Evolutionary conservation across 768 basidiomycete species (phyloP).

Genomic region (Pluteus cervinus): DNA sequence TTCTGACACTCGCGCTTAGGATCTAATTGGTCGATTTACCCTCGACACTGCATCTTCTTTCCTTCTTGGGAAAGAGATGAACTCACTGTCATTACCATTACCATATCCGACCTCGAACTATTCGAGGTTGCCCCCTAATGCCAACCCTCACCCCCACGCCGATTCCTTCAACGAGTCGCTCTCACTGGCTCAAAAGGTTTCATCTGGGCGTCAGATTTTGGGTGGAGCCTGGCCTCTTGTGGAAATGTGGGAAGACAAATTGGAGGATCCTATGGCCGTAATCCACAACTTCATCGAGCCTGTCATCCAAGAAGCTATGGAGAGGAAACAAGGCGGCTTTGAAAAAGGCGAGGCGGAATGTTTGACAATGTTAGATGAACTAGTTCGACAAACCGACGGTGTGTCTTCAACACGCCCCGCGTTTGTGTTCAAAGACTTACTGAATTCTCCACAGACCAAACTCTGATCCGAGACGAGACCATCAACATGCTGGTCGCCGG

Average conservation of each 20-base stretch:
- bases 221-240: conserved; percentile 40
- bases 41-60: conserved; percentile 45
- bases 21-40: conserved; percentile 45
- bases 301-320: conserved; percentile 32
- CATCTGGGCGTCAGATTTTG: conserved; percentile 27
- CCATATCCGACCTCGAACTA: too few species aligned
- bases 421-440: neutral
- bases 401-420: too few species aligned
- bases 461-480: conserved; percentile 34
- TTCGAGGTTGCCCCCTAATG: conserved; percentile 21
- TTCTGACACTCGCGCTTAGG: conserved; percentile 18
- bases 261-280: conserved; percentile 30
- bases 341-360: conserved; percentile 18
- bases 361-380: conserved; percentile 8
- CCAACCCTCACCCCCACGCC: conserved; percentile 15
- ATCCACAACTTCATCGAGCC: conserved; percentile 41
- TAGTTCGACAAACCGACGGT: conserved; percentile 8
- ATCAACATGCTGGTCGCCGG: conserved; percentile 40
- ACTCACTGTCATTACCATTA: conserved; percentile 13
- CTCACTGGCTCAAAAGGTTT: conserved; percentile 31
- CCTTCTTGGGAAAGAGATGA: too few species aligned
- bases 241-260: conserved; percentile 43
- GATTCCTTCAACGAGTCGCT: conserved; percentile 43
- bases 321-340: conserved; percentile 17
- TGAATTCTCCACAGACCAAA: conserved; percentile 34